Evolutionary conservation across 305 asterid genomes (phyloP), one percentile per base, ranked within the genome.

Genomic region (Lippia alba): DNA sequence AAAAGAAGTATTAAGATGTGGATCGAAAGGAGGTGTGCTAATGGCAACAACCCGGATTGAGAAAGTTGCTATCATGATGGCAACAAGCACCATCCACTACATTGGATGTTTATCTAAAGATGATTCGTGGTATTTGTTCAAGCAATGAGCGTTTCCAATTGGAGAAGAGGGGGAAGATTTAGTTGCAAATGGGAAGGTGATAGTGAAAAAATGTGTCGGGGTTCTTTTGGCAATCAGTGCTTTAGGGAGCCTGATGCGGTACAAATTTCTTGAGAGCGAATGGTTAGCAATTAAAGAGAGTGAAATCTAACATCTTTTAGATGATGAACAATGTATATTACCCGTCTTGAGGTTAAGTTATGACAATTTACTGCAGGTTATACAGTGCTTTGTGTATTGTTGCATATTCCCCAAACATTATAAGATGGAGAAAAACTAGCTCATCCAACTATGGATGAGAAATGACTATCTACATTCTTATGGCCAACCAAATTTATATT

Each of bases 311-410:
- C 53, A 65, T 48, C 55, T 74, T 3, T 8, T 55, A 5, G 63
- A 45, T 18, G 63, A 41, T 0, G 74, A 56, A 18, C 61, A 48
- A 16, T 36, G 40, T 33, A 67, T 78, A 32, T 46, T 80, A 59
- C 80, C 83, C n/a, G 81, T 74, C 12, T 64, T 84, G 64, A 81
- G 67, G 74, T 64, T 84, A 74, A 79, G 86, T 68, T 84, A 81
- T 72, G 72, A 74, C 51, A 77, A 84, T 76, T 63, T 81, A 32
- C 53, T 72, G n/a, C 81, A 71, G 1, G 24, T 82, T 62, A 80
- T 79, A 50, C 75, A 65, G 32, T 82, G 85, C 55, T 82, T 80
- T 69, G 78, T 78, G 3, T 83, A 77, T 50, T 82, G 85, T 56
- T 74, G 79, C 63, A 41, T 82, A 70, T 84, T 66, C 70, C 83